Conservation (phyloP, 345 rosid genomes). For the rapeseed (Brassica napus) region DNA sequence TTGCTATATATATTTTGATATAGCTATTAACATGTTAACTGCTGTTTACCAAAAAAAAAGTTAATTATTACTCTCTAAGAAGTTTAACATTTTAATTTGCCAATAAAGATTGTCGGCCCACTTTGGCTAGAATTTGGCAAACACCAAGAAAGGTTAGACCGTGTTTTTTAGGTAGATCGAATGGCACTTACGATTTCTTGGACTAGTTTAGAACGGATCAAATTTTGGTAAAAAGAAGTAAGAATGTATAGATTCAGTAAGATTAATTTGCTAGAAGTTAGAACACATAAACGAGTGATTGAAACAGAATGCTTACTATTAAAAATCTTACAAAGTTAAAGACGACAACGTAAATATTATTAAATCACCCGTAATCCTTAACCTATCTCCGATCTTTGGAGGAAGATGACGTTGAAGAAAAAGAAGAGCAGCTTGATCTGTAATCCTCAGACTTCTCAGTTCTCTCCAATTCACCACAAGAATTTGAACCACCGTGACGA, state of each 20-base stretch:
- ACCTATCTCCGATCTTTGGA: conserved; percentile 31
- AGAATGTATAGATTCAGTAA: not conserved
- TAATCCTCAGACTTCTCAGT: conserved; percentile 8
- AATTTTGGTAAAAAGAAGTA: not conserved
- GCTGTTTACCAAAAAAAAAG: too few species aligned
- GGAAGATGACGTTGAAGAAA: conserved; percentile 37
- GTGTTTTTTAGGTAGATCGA: not conserved
- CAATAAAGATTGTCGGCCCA: not conserved
- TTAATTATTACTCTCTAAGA: too few species aligned
- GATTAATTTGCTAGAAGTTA: not conserved
- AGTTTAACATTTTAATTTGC: not conserved
- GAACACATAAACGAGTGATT: not conserved
- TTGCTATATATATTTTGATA: too few species aligned
- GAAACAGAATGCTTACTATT: not conserved
- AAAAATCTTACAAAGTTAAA: not conserved
- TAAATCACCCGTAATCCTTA: conserved; percentile 7
- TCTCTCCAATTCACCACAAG: conserved; percentile 30
- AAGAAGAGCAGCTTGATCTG: conserved; percentile 47
- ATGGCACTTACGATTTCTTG: not conserved
- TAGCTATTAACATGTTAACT: too few species aligned
- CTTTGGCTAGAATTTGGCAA: not conserved
- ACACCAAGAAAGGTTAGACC: not conserved
- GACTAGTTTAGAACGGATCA: not conserved
- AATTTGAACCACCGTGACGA: conserved; percentile 15
- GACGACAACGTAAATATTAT: not conserved